Base-by-base conservation (phyloP, 371 early-diverging fungal species). In the Aphelidium insulamus region DNA sequence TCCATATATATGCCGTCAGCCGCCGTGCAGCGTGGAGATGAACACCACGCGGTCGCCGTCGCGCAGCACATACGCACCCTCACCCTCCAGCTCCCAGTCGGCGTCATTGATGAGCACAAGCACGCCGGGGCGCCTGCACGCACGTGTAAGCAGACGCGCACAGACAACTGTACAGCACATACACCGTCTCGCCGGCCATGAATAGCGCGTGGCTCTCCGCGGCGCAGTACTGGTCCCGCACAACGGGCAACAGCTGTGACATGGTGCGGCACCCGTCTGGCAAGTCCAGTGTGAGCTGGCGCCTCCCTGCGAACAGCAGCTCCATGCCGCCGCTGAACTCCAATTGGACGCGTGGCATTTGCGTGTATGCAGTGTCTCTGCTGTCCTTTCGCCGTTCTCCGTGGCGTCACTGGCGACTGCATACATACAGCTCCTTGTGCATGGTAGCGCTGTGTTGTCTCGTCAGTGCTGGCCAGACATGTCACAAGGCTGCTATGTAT, bases 61-160 rank as follows among this genome's bases (percentile, higher is more conserved):
- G 39, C 73, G 42, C 28, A 90, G 37, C 36, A 59, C 54, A 46
- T 87, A 86, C 28, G 82, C 75, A 15, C 76, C 49, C 42, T 77
- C 82, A 21, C 84, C 91, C 46, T 82, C 83, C 24, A 95, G 56
- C 46, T 91, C 97, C 92, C 92, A 95, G 49, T 95, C 97, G 2
- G 69, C 63, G 26, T 84, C 83, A 40, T 95, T 95, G 30, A 92
- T 71, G 27, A 95, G 54, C 5, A 92, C 92, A 11, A 95, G 57
- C 36, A 91, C 84, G 8, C 97, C 97, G 2, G 94, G 85, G 7
- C 91, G 77, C 14, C 83, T 84, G 38, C 14, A 16, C 10, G 9
- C 27, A 14, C 25, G 7, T 2, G 11, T 30, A 38, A 9, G 14
- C 12, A 26, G 3, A 3, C 3, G n/a, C 33, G 6, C n/a, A 26